Evolutionary conservation across 352 stramenopile species (phyloP), one percentile per base, ranked within the genome.

Genomic region (Thraustochytrium sp.): DNA sequence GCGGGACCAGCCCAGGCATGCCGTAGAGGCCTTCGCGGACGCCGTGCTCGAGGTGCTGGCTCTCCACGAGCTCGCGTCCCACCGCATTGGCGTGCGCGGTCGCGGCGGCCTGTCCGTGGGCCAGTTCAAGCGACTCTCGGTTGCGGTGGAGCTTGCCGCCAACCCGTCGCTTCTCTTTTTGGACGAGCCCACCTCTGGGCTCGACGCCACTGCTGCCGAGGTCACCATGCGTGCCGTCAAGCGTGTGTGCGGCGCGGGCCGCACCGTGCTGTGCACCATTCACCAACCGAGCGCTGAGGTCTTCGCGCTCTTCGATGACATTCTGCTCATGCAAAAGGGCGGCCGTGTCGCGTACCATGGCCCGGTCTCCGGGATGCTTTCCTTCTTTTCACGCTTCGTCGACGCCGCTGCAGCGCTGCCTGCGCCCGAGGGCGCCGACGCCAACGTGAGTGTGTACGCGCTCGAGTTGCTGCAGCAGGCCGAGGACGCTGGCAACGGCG

Each of bases 261-360:
- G 88, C 0, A 85, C 88, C 36, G 92, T 89, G 0, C 82, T 93
- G 51, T 91, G 89, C 75, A 92, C 90, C 3, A 92, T 92, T 56
- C 89, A 92, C 51, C 89, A 92, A 65, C 89, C 90, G 23, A 89
- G 84, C 42, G 86, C 78, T 9, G 90, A 92, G 49, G 89, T 93
- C 23, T 93, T 93, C 59, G 82, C 84, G 34, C 72, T 91, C 42
- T 93, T 93, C 31, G 89, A 93, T 61, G 88, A 88, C 21, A 82
- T 93, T 9, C 63, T 93, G 48, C 54, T 93, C 31, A 86, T 93
- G 16, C 84, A 91, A 55, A 85, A 87, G 13, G 90, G 90, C 9
- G 90, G 90, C 2, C 84, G 82, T 29, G 87, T 85, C 8, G 87
- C 91, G 0, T 93, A 89, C 84, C 91, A 91, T 65, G 90, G 90